Base-by-base conservation (phyloP, 148 eudicot species). In the Camellia lanceoleosa region DNA sequence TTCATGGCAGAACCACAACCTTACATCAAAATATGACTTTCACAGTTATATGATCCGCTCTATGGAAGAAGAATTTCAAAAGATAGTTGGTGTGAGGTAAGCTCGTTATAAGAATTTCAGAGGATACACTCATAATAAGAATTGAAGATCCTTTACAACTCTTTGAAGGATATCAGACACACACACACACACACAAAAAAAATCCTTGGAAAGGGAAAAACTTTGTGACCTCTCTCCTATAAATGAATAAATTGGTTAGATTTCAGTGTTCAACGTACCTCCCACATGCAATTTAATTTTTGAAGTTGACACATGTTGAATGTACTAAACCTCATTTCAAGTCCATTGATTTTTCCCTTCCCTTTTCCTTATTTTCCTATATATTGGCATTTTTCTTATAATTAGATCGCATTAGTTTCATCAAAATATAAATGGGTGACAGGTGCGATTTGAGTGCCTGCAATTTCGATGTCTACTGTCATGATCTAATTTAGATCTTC, bases 31-130 rank as follows among this genome's bases (percentile, higher is more conserved):
- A 84, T 95, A 95, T 89, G 98, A 95, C 87, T 95, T 95, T 84
- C 98, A 95, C 90, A 93, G 98, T 92, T 95, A 95, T 79, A 93
- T 95, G 98, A 82, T 95, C 82, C 98, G 95, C 79, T 91, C 98
- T 58, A 90, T 95, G 97, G 98, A 95, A 87, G 98, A 95, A 86
- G 98, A 95, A 76, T 95, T 93, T 81, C 97, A 95, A 81, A 92
- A 88, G 76, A 91, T 95, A 85, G 98, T 95, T 79, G 98, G 98
- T 78, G 97, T 95, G 61, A 95, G 97, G 98, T 92, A 82, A 88
- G 81, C 71, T 30, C 38, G 1, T 30, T 30, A 30, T 30, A 30
- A 30, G 38, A 30, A 30, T 30, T 30, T 30, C 38, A 30, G 38
- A 30, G 38, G 38, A 30, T 30, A 30, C 38, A 30, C 38, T 30